Conservation (phyloP, 805 yeast genomes). For the Teunomyces gatunensis region DNA sequence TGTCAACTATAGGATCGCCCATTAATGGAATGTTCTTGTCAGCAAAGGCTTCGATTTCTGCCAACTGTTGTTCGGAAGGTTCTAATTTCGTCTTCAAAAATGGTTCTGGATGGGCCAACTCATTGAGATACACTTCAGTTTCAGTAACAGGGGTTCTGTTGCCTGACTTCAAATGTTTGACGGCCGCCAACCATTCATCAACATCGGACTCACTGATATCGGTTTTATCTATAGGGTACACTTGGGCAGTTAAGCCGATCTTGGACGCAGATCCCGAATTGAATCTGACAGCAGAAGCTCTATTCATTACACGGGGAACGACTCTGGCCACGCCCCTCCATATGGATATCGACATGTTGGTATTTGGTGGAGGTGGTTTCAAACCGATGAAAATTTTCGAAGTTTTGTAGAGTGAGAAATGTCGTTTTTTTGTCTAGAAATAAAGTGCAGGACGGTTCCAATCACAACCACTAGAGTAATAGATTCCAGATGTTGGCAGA, state of each 20-base stretch:
- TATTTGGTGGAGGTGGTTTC: not conserved
- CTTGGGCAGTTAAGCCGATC: conserved; percentile 30
- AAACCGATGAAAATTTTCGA: conserved; percentile 5
- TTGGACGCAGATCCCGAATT: conserved; percentile 6
- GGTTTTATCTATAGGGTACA: conserved; percentile 38
- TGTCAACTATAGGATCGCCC: conserved; percentile 68
- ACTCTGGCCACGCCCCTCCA: conserved; percentile 1
- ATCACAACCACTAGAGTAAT: not conserved
- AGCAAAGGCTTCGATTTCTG: conserved; percentile 50
- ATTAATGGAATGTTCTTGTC: conserved; percentile 56
- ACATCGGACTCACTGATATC: conserved; percentile 37
- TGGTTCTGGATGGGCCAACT: conserved; percentile 37
- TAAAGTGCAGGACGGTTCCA: not conserved
- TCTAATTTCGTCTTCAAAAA: conserved; percentile 40
- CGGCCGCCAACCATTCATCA: conserved; percentile 48
- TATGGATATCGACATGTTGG: not conserved
- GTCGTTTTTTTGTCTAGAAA: not conserved
- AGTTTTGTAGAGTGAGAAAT: conserved; percentile 5
- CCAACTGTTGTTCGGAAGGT: conserved; percentile 65
- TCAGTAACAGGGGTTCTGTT: conserved; percentile 28
- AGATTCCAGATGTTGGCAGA: not conserved
- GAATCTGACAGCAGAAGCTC: conserved; percentile 9
- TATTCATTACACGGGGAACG: not conserved
- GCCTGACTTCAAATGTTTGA: conserved; percentile 36
- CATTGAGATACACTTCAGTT: conserved; percentile 38